phyloP scores from a whole-genome alignment of 495 filamentous ascomycete genomes.

The Parathielavia hyrcaniae region DNA sequence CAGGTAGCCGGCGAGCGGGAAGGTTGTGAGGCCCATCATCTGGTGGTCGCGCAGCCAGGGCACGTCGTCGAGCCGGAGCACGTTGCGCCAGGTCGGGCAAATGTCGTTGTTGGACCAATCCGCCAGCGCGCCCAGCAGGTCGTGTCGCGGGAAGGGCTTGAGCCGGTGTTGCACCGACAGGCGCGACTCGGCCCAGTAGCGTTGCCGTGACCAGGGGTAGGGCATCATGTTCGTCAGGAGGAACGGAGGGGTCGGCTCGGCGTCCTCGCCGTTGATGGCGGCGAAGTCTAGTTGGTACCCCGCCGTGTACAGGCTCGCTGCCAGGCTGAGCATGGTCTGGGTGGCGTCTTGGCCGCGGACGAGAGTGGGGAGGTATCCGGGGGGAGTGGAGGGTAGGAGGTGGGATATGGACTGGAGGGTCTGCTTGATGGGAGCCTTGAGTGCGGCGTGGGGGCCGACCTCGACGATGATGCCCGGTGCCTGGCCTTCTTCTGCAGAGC shows the following conservation, averaged over 20 bases:
- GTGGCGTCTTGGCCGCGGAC: slow-evolving; percentile 40
- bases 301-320: slow-evolving; percentile 30
- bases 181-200: slow-evolving; percentile 46
- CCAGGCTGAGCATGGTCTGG: slow-evolving; percentile 12
- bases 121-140: slow-evolving; percentile 42
- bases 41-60: slow-evolving; percentile 48
- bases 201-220: slow-evolving; percentile 48
- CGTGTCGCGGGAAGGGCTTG: slow-evolving; percentile 43
- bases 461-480: slow-evolving; percentile 49
- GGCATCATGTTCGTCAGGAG: neutral
- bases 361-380: slow-evolving; percentile 41
- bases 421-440: slow-evolving; percentile 55
- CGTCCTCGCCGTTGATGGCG: slow-evolving; percentile 33
- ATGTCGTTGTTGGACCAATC: slow-evolving; percentile 38
- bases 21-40: slow-evolving; percentile 38
- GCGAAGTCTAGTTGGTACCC: slow-evolving; percentile 38
- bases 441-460: slow-evolving; percentile 58
- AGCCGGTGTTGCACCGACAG: slow-evolving; percentile 42
- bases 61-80: slow-evolving; percentile 38
- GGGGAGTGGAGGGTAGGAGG: slow-evolving; percentile 32
- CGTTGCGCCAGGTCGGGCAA: slow-evolving; percentile 46
- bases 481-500: slow-evolving; percentile 29
- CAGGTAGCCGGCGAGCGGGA: slow-evolving; percentile 44
- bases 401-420: slow-evolving; percentile 40
- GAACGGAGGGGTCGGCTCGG: slow-evolving; percentile 8